phyloP scores from a whole-genome alignment of 2,329 filamentous ascomycete genomes.

The Verruconis gallopava region DNA sequence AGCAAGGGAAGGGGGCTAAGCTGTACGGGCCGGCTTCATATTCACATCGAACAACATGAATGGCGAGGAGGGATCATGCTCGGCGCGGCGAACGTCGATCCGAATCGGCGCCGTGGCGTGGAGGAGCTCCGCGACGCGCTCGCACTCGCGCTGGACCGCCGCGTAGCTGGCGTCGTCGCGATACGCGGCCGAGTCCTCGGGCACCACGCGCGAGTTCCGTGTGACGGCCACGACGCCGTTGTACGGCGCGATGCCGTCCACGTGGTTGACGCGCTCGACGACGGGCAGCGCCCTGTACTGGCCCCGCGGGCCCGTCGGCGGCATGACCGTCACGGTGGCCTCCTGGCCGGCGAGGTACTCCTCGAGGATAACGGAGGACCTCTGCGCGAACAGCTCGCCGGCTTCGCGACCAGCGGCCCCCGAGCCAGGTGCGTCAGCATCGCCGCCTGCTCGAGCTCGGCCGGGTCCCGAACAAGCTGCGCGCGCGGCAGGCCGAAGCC shows the following conservation, averaged over 20 bases:
- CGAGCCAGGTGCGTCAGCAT: too few species aligned
- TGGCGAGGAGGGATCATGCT: constrained; percentile 15
- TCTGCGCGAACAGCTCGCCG: constrained; percentile 23
- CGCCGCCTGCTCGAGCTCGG: too few species aligned
- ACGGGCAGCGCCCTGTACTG: constrained; percentile 34
- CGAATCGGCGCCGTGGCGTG: neutral
- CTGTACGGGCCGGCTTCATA: constrained; percentile 35
- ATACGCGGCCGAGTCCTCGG: constrained; percentile 23
- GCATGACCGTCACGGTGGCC: constrained; percentile 40
- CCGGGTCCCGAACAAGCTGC: neutral
- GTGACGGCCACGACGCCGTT: constrained; percentile 36
- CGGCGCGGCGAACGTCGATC: constrained; percentile 14
- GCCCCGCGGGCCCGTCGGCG: constrained; percentile 22
- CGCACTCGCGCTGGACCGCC: neutral
- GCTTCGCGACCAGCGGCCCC: constrained; percentile 22
- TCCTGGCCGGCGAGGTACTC: constrained; percentile 37
- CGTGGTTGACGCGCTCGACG: constrained; percentile 36
- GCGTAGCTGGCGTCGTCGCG: neutral
- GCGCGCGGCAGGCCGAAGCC: constrained; percentile 28
- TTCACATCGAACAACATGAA: constrained; percentile 41
- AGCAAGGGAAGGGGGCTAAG: neutral
- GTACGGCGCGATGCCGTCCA: constrained; percentile 35
- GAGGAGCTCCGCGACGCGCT: neutral
- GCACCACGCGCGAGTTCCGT: constrained; percentile 32
- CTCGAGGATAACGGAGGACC: constrained; percentile 31